A percentile compares a stretch with the other conserved stretches of the same genome.
Conservation (phyloP, 202 grass and related monocot genomes). For the Saccharum hybrid region DNA sequence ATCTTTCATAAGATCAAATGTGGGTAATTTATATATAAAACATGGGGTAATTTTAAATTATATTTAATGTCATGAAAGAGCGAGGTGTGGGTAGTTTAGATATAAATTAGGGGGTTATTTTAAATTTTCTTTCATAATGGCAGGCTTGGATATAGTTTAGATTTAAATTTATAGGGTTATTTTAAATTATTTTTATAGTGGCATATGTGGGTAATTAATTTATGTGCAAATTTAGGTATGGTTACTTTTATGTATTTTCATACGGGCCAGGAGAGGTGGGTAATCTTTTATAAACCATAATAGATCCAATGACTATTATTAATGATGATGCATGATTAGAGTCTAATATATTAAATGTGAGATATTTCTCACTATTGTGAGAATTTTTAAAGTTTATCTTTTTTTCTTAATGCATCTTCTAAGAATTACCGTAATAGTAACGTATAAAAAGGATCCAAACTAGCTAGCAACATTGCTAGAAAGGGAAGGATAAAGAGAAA, state of each 20-base stretch:
- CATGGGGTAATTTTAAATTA: too few relatives aligned
- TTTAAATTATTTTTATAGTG: too few relatives aligned
- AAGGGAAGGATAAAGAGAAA: not conserved
- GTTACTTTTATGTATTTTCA: not conserved
- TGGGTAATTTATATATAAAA: too few relatives aligned
- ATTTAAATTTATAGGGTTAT: too few relatives aligned
- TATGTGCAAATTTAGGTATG: not conserved
- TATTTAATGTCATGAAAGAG: too few relatives aligned
- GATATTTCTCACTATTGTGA: not conserved
- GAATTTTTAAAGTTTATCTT: not conserved
- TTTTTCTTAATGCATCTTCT: not conserved
- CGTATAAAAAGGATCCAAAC: not conserved
- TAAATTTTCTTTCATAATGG: too few relatives aligned
- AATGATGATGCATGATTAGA: not conserved
- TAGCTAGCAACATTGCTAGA: not conserved
- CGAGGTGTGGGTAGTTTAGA: too few relatives aligned
- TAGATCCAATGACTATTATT: not conserved
- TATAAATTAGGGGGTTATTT: too few relatives aligned
- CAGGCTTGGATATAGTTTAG: too few relatives aligned
- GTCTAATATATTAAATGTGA: not conserved
- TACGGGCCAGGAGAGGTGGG: not conserved
- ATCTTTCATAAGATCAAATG: too few relatives aligned
- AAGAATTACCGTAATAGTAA: not conserved
- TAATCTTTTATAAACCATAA: too few relatives aligned
- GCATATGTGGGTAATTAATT: too few relatives aligned